Evolutionary conservation across 2,329 filamentous ascomycete species (phyloP), one percentile per base, ranked within the genome.

Genomic region (Madurella fahalii): DNA sequence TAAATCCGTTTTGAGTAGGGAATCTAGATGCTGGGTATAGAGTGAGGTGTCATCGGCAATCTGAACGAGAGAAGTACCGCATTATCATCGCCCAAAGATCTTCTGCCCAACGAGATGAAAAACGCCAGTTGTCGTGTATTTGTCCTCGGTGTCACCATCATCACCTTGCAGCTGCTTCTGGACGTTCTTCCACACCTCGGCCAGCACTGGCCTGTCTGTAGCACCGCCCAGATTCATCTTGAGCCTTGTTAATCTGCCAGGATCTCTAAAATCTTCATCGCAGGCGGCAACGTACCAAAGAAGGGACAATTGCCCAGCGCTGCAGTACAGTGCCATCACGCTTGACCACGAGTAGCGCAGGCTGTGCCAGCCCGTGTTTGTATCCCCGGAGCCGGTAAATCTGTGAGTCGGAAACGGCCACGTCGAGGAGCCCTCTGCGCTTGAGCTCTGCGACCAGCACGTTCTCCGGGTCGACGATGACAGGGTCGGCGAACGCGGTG

Each of bases 201-300:
- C 40, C 4, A 50, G 40, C 11, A 50, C 31, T 5, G 40, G 40
- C 40, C 48, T 43, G 17, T 50, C 48, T 5, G 16, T 50, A n/a
- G 48, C 48, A 20, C 48, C 48, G 13, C 40, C 48, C 11, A 50
- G 16, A 30, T 50, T 50, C 48, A 50, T 50, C 48, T 50, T 17
- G 17, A 43, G 7, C 16, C 34, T 37, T 44, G 17, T 50, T 37
- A 39, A 40, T 37, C 34, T 37, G 4, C 34, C 34, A 37, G 13
- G 13, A 37, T 25, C 25, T 44, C 20, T 9, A 9, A 13, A 13
- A 16, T 31, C 4, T n/a, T n/a, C 5, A 37, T 11, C 13, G 9
- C 49, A 32, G 34, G 9, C n/a, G 11, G 37, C n/a, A 40, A 40
- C 20, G 12, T 9, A 52, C 41, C 42, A 52, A 32, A 8, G 50